Percentiles rank a stretch among this genome's conserved stretches.
Conservation (phyloP, 805 yeast genomes). For the Kodamaea kakaduensis region DNA sequence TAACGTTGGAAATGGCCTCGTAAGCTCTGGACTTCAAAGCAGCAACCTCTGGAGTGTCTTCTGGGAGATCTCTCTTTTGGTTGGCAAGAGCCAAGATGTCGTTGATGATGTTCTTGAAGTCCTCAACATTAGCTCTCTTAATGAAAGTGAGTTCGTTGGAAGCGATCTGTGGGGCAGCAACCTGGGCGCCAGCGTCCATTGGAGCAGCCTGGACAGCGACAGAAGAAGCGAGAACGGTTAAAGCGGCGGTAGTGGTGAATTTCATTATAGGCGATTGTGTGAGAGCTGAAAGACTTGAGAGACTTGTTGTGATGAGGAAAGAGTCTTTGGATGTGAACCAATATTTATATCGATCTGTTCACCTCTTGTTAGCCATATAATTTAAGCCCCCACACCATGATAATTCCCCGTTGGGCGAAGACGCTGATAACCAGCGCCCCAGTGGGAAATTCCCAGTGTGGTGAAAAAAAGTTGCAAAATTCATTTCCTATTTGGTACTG, state of each 20-base stretch:
- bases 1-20: conserved; percentile 25
- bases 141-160: conserved; percentile 21
- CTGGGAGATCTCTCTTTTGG: conserved; percentile 33
- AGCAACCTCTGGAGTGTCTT: conserved; percentile 23
- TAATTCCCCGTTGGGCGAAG: too few species aligned
- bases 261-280: conserved; percentile 37
- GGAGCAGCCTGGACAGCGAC: conserved; percentile 37
- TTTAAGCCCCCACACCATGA: too few species aligned
- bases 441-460: too few species aligned
- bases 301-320: too few species aligned
- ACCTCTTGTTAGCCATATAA: too few species aligned
- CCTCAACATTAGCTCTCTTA: conserved; percentile 32
- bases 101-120: conserved; percentile 29
- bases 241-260: conserved; percentile 35
- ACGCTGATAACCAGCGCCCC: too few species aligned
- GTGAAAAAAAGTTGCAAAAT: too few species aligned
- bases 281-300: too few species aligned
- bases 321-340: too few species aligned
- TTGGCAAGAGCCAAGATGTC: conserved; percentile 33
- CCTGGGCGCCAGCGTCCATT: conserved; percentile 9
- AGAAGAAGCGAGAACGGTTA: conserved; percentile 38
- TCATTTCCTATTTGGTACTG: too few species aligned
- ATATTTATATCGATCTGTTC: too few species aligned
- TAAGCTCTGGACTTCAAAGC: conserved; percentile 35
- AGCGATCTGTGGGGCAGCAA: conserved; percentile 17